Evolutionary conservation across 345 rosid genomes (phyloP).

Genomic region (Anacardium occidentale): DNA sequence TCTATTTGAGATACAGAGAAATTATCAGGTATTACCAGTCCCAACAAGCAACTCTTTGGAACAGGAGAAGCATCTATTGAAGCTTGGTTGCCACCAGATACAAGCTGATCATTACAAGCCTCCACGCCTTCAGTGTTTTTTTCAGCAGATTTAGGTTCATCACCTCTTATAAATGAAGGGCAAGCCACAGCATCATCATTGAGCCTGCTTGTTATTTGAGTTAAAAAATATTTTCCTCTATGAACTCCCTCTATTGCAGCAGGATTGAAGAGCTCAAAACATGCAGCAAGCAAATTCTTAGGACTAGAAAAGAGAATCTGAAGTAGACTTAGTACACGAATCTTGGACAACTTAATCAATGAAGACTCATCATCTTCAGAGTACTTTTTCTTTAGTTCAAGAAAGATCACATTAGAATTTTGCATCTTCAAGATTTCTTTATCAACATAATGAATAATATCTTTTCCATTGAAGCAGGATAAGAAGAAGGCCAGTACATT

Average conservation of each 20-base stretch:
- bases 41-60: conserved; percentile 60
- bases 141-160: conserved; percentile 41
- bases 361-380: conserved; percentile 54
- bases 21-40: conserved; percentile 55
- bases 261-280: conserved; percentile 68
- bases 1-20: conserved; percentile 5
- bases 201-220: conserved; percentile 52
- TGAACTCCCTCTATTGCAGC: conserved; percentile 51
- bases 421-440: conserved; percentile 49
- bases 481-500: conserved; percentile 66
- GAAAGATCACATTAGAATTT: conserved; percentile 46
- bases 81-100: conserved; percentile 31
- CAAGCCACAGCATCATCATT: conserved; percentile 34
- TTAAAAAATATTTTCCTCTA: conserved; percentile 59
- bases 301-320: conserved; percentile 65
- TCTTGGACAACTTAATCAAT: conserved; percentile 54
- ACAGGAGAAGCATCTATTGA: conserved; percentile 35
- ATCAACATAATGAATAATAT: conserved; percentile 58
- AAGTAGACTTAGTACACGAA: conserved; percentile 55
- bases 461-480: conserved; percentile 50
- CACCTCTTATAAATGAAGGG: conserved; percentile 26
- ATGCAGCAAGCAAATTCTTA: conserved; percentile 61
- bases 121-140: conserved; percentile 16
- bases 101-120: conserved; percentile 27
- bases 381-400: conserved; percentile 61